A percentile compares a stretch with the other conserved stretches of the same genome.
Evolutionary conservation across 106 monocot genomes (phyloP).

Genomic region (Apostasia shenzhenica): DNA sequence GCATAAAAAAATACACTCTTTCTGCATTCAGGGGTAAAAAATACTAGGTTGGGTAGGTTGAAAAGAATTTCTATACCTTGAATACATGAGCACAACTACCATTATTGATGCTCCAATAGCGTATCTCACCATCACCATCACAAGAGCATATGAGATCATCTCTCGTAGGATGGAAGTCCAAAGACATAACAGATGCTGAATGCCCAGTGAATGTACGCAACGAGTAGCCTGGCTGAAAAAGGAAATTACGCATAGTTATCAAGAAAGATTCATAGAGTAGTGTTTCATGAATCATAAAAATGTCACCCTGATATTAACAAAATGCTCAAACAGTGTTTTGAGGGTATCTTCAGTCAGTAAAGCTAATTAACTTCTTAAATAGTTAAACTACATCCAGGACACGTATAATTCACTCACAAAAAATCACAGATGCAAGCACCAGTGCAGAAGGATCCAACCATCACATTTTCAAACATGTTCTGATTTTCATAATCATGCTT

Average conservation of each 20-base stretch:
- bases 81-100: conserved; percentile 49
- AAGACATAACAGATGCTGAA: conserved; percentile 66
- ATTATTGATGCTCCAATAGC: conserved; percentile 86
- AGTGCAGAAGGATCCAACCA: too few relatives aligned
- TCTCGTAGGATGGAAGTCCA: conserved; percentile 75
- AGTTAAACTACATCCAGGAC: too few relatives aligned
- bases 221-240: conserved; percentile 68
- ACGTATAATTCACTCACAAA: too few relatives aligned
- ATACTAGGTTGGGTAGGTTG: too few relatives aligned
- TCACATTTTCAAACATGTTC: too few relatives aligned
- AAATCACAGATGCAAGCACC: too few relatives aligned
- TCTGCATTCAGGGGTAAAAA: too few relatives aligned
- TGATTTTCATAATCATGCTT: too few relatives aligned
- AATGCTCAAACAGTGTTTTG: not conserved
- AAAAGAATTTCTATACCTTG: conserved; percentile 29
- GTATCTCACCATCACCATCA: conserved; percentile 71
- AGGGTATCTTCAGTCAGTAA: too few relatives aligned
- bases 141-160: conserved; percentile 85
- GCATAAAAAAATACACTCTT: too few relatives aligned
- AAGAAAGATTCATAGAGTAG: not conserved
- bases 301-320: not conserved
- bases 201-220: conserved; percentile 75
- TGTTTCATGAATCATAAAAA: not conserved
- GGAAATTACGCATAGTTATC: not conserved
- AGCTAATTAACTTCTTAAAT: too few relatives aligned